phyloP scores from a whole-genome alignment of 371 early-diverging fungal genomes.

The Rhizopus sp. region DNA sequence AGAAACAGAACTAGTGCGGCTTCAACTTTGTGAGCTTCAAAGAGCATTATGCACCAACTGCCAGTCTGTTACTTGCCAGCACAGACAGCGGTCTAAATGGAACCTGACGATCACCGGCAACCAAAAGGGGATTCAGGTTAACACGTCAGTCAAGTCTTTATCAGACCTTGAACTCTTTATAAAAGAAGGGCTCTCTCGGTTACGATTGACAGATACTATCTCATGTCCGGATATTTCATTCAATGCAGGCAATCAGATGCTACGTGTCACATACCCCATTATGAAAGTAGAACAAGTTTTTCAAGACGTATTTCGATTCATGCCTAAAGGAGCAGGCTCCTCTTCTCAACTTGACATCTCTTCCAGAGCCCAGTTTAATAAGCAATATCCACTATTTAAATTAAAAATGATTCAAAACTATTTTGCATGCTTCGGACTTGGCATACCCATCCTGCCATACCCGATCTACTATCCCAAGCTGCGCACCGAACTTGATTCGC shows the following conservation, averaged over 20 bases:
- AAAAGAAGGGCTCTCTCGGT: slow-evolving; percentile 7
- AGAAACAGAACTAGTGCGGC: slow-evolving; percentile 6
- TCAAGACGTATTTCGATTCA: background rate
- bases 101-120: slow-evolving; percentile 10
- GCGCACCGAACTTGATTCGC: slow-evolving; percentile 13
- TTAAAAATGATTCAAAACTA: slow-evolving; percentile 20
- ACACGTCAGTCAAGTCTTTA: slow-evolving; percentile 15
- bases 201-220: background rate
- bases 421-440: slow-evolving; percentile 23
- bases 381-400: slow-evolving; percentile 5
- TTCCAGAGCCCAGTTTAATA: background rate
- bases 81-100: slow-evolving; percentile 6
- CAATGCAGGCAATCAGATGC: background rate
- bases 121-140: slow-evolving; percentile 12
- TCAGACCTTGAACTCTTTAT: slow-evolving; percentile 19
- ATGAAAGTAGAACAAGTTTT: background rate
- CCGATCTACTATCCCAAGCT: slow-evolving; percentile 23
- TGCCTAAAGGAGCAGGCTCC: background rate
- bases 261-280: background rate
- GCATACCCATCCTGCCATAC: slow-evolving; percentile 24
- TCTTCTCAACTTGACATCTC: background rate
- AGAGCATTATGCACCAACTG: background rate
- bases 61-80: background rate
- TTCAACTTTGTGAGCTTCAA: slow-evolving; percentile 10
- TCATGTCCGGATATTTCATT: background rate